These are phyloP conservation scores for Fraxinus angustifolia DNA, from an alignment of 305 asterid genomes.

Conservation along the genomic window DNA sequence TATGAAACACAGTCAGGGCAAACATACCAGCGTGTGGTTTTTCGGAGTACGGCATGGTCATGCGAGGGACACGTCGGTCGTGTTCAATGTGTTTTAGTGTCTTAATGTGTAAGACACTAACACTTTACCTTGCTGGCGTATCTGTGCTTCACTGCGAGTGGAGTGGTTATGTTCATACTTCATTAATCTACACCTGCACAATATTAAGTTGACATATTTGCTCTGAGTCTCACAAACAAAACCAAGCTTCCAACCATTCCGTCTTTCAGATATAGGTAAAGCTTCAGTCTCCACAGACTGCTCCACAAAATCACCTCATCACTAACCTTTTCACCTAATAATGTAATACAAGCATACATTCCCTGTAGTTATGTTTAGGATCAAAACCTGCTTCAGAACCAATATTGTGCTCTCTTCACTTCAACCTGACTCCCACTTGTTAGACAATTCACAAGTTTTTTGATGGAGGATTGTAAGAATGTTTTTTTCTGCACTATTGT, in stretches of 20 bases:
- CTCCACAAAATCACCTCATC: not conserved
- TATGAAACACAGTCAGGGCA: not conserved
- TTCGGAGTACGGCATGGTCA: not conserved
- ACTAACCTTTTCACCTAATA: not conserved
- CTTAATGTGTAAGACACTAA: not conserved
- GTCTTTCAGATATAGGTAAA: not conserved
- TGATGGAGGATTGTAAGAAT: not conserved
- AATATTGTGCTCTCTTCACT: not conserved
- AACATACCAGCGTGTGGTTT: not conserved
- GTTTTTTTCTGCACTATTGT: not conserved
- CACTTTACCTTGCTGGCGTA: not conserved
- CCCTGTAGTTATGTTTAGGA: not conserved
- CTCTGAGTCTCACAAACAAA: not conserved
- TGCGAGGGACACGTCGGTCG: not conserved
- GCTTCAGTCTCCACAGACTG: not conserved
- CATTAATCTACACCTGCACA: not conserved
- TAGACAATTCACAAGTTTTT: not conserved
- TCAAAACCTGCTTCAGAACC: not conserved
- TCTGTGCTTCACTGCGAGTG: not conserved
- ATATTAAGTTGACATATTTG: not conserved
- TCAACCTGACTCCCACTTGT: not conserved
- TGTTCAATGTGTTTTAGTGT: not conserved
- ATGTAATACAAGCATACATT: not conserved
- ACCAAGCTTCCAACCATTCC: not conserved
- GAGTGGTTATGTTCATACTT: not conserved